Base-by-base conservation (phyloP, 2,329 filamentous ascomycete species). In the Colletotrichum sp. region DNA sequence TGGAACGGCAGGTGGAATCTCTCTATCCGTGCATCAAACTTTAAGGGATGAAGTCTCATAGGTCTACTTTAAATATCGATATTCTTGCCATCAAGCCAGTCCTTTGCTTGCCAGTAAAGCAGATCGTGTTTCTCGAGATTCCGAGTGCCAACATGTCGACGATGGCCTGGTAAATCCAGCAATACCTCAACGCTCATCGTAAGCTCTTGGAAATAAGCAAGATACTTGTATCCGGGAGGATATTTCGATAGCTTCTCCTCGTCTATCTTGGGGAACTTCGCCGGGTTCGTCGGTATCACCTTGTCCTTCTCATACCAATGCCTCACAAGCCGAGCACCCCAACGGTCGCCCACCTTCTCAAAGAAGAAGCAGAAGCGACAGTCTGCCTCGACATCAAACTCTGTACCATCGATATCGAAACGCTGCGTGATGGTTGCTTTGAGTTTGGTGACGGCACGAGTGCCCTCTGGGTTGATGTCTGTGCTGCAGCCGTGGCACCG, bases 301-400 rank as follows among this genome's bases (percentile, higher is more conserved):
- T 56, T 56, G 52, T 56, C 52, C 52, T 56, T 56, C 25, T 56
- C 52, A 0, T 28, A 56, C 52, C 52, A 56, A 16, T 56, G 52
- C 52, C 52, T 56, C 22, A 56, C 52, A 15, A 56, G 25, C 4
- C 52, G 52, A 2, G 52, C 52, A 16, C 83, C 82, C 87, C 88
- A 89, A 3, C 75, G 65, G 3, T 79, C 82, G 28, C 84, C 80
- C 3, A 80, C 70, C 77, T 86, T 86, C 66, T 86, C 84, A 69
- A 86, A 88, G 72, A 87, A 87, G 79, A 88, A 87, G 61, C 80
- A 84, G 77, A 88, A 88, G 1, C 85, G 84, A 75, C 87, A 88
- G 74, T 89, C 88, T 1, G 81, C 82, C 66, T 89, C 87, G 0
- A 84, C 87, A 69, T 89, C 87, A 7, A 87, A 84, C 75, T 87